Evolutionary conservation across 2,329 filamentous ascomycete species (phyloP).

Genomic region (Leptographium wingfieldii): DNA sequence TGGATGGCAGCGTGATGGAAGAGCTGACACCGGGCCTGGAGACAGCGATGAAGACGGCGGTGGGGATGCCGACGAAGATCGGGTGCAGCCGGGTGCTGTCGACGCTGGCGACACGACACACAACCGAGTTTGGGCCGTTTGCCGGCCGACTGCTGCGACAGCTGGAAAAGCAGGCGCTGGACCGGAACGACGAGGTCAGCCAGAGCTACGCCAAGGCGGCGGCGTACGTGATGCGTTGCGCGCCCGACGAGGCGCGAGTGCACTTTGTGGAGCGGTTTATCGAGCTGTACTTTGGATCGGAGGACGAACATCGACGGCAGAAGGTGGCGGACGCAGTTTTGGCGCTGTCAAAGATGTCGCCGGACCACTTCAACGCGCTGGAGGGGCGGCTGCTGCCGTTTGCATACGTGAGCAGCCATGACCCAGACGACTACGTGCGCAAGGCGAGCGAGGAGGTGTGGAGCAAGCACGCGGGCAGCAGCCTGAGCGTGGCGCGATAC

Average conservation of each 20-base stretch:
- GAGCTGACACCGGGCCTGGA: constrained; percentile 61
- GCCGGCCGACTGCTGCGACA: constrained; percentile 64
- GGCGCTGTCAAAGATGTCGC: constrained; percentile 72
- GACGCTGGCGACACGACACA: constrained; percentile 71
- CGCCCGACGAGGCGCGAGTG: constrained; percentile 34
- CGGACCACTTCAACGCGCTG: constrained; percentile 73
- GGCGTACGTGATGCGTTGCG: constrained; percentile 65
- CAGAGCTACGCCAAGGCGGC: constrained; percentile 76
- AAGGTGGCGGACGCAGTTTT: constrained; percentile 75
- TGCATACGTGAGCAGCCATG: constrained; percentile 76
- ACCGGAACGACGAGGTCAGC: constrained; percentile 88
- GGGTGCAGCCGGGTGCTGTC: constrained; percentile 77
- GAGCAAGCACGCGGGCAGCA: constrained; percentile 81
- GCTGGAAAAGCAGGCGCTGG: constrained; percentile 70
- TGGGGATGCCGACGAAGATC: constrained; percentile 89
- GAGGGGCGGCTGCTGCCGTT: constrained; percentile 70
- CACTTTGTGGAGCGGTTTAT: constrained; percentile 42
- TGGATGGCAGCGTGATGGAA: constrained; percentile 68
- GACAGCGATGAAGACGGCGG: constrained; percentile 67
- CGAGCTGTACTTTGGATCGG: constrained; percentile 66
- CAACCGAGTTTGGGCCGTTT: constrained; percentile 60
- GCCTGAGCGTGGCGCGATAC: constrained; percentile 70
- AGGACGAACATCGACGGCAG: constrained; percentile 62
- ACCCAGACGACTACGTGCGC: constrained; percentile 66
- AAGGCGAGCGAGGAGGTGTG: constrained; percentile 77